phyloP scores from a whole-genome alignment of 2,329 filamentous ascomycete genomes.

The Colletotrichum chlorophyti region DNA sequence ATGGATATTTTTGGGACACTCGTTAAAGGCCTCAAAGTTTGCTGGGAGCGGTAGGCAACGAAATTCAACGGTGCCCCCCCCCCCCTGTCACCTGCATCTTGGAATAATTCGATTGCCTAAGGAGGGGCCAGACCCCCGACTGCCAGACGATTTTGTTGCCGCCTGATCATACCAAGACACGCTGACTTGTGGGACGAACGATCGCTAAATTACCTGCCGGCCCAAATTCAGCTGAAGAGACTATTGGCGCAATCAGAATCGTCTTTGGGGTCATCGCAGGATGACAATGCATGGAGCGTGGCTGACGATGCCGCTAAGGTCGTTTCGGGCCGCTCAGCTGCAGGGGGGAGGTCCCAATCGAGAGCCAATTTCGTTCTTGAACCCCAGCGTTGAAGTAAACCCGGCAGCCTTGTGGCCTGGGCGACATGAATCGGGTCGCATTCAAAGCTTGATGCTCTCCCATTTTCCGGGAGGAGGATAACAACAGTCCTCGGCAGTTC shows the following conservation, averaged over 20 bases:
- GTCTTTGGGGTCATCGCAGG: conserved; percentile 20
- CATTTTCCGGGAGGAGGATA: neutral
- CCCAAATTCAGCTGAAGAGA: conserved; percentile 1
- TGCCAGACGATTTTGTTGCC: neutral
- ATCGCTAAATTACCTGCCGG: conserved; percentile 4
- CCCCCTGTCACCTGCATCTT: too few species aligned
- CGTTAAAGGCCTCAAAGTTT: too few species aligned
- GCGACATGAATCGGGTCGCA: too few species aligned
- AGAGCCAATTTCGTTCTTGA: neutral
- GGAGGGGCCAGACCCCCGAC: too few species aligned
- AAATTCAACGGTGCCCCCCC: too few species aligned
- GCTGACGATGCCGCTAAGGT: conserved; percentile 24
- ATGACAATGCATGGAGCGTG: conserved; percentile 16
- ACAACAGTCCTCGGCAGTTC: neutral
- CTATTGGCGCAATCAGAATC: conserved; percentile 16
- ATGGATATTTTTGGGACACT: too few species aligned
- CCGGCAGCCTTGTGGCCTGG: conserved; percentile 15
- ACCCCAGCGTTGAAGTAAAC: too few species aligned
- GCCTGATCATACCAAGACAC: conserved; percentile 4
- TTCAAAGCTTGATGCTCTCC: conserved; percentile 10
- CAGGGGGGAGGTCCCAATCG: conserved; percentile 19
- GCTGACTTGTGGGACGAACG: conserved; percentile 22
- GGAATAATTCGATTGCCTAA: too few species aligned
- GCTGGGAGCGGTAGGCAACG: too few species aligned
- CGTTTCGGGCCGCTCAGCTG: conserved; percentile 23